Evolutionary conservation across 2,329 filamentous ascomycete species (phyloP).

Genomic region (Podosphaera xanthii): DNA sequence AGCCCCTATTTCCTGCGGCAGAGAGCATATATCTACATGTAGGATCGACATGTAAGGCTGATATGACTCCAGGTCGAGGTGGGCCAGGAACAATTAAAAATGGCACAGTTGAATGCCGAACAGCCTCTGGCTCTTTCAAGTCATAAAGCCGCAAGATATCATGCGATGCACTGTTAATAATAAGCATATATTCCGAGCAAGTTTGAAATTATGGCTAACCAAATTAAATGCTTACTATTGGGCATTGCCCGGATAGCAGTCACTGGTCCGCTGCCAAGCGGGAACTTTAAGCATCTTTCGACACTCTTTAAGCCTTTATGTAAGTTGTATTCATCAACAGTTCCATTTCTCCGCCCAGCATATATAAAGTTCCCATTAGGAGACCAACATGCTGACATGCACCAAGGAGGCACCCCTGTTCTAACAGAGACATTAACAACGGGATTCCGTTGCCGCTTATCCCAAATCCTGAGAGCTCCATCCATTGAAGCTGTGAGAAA

Average conservation of each 20-base stretch:
- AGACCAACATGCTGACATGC: slow-evolving; percentile 92
- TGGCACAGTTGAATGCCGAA: slow-evolving; percentile 60
- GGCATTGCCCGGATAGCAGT: slow-evolving; percentile 77
- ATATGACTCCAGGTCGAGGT: slow-evolving; percentile 63
- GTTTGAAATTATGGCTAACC: slow-evolving; percentile 25
- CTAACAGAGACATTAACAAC: slow-evolving; percentile 58
- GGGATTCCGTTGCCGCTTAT: slow-evolving; percentile 51
- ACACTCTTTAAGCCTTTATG: slow-evolving; percentile 59
- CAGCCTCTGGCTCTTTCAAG: slow-evolving; percentile 37
- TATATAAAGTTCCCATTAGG: slow-evolving; percentile 92
- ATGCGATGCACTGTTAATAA: slow-evolving; percentile 46
- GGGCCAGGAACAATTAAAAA: slow-evolving; percentile 92
- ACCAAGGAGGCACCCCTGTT: slow-evolving; percentile 73
- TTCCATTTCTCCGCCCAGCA: slow-evolving; percentile 68
- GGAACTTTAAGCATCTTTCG: slow-evolving; percentile 65
- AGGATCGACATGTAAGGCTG: slow-evolving; percentile 65
- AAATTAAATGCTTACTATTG: slow-evolving; percentile 78
- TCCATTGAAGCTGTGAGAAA: slow-evolving; percentile 81
- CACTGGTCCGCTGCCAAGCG: slow-evolving; percentile 69
- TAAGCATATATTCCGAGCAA: slow-evolving; percentile 2
- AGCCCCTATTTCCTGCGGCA: slow-evolving; percentile 75
- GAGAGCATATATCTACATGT: slow-evolving; percentile 81
- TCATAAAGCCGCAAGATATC: slow-evolving; percentile 91
- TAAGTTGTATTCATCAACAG: slow-evolving; percentile 82
- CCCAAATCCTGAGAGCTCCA: slow-evolving; percentile 82